Evolutionary conservation across 371 early-diverging fungal species (phyloP), one percentile per base, ranked within the genome.

Genomic region (Haplosporangium sp.): DNA sequence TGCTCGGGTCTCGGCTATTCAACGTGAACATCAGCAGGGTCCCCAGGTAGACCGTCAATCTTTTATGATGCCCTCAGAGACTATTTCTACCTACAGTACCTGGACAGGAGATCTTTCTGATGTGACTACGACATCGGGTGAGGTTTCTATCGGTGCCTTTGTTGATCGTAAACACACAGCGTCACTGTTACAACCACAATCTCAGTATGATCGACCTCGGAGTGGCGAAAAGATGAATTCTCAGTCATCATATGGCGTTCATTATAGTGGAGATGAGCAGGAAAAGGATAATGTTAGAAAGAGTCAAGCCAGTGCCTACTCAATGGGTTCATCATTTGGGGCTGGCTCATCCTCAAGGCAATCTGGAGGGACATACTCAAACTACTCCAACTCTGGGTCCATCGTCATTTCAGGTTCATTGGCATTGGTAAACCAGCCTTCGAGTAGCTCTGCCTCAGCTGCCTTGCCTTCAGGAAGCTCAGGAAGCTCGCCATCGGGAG

Each of bases 71-170:
- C 71, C 74, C 5, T 77, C 79, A 1, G 79, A 79, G 19, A 57
- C 48, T 13, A 56, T 70, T n/a, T 73, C 74, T 27, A 38, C 69
- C 0, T 71, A 74, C 60, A 78, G 64, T n/a, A 74, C 74, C 0
- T 79, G 81, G 81, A 79, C 81, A 3, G 81, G 74, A 2, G 74
- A 79, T 11, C 81, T 79, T 3, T 79, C 81, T 10, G 81, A 79
- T 55, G 81, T 79, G 59, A 79, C 81, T 6, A 71, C 70, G 7
- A 79, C 81, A 34, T 79, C 81, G 11, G 81, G 81, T 1, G 81
- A 79, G 38, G 81, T 79, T 40, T 79, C 81, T 17, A 69, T 79
- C 0, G 81, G 81, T 1, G 81, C 81, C 11, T 79, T 79, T 48
- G 52, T 40, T 10, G 81, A 79, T 34, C 81, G 81, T 37, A 75